Conservation (phyloP, 805 yeast species). For the Starmerella geochares region DNA sequence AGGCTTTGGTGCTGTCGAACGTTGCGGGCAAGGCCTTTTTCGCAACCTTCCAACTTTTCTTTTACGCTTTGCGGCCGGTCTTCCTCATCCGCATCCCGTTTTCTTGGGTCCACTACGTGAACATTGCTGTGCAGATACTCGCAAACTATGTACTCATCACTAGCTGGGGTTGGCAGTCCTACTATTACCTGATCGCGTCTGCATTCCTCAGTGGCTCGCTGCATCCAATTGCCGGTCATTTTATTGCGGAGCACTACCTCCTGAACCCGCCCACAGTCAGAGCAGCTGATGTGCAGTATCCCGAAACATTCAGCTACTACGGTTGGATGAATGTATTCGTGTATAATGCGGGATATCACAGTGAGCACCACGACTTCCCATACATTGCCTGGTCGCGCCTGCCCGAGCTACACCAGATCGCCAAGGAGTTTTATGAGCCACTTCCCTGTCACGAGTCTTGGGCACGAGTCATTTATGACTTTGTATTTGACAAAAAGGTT, state of each 20-base stretch:
- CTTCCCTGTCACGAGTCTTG: slow-evolving; percentile 70
- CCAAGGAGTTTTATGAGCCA: slow-evolving; percentile 71
- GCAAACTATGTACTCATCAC: slow-evolving; percentile 51
- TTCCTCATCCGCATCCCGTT: slow-evolving; percentile 65
- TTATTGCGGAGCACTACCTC: slow-evolving; percentile 87
- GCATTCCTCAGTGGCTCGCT: slow-evolving; percentile 83
- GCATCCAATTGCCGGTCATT: slow-evolving; percentile 93
- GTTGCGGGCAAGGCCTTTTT: slow-evolving; percentile 82
- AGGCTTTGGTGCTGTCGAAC: slow-evolving; percentile 62
- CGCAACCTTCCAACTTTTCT: slow-evolving; percentile 78
- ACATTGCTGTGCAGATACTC: slow-evolving; percentile 47
- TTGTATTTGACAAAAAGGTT: slow-evolving; percentile 57
- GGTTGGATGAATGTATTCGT: slow-evolving; percentile 68
- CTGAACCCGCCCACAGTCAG: slow-evolving; percentile 32
- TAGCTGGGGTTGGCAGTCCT: slow-evolving; percentile 53
- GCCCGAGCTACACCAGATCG: slow-evolving; percentile 53
- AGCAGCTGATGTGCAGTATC: slow-evolving; percentile 27
- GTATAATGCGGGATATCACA: slow-evolving; percentile 91
- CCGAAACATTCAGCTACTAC: slow-evolving; percentile 83
- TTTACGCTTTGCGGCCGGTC: slow-evolving; percentile 86
- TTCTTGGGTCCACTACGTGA: slow-evolving; percentile 64
- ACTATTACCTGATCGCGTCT: slow-evolving; percentile 58
- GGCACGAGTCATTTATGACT: slow-evolving; percentile 65
- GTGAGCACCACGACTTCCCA: slow-evolving; percentile 94
- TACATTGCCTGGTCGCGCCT: slow-evolving; percentile 82